Base-by-base conservation (phyloP, 768 basidiomycete species). In the Hypholoma sublateritium region DNA sequence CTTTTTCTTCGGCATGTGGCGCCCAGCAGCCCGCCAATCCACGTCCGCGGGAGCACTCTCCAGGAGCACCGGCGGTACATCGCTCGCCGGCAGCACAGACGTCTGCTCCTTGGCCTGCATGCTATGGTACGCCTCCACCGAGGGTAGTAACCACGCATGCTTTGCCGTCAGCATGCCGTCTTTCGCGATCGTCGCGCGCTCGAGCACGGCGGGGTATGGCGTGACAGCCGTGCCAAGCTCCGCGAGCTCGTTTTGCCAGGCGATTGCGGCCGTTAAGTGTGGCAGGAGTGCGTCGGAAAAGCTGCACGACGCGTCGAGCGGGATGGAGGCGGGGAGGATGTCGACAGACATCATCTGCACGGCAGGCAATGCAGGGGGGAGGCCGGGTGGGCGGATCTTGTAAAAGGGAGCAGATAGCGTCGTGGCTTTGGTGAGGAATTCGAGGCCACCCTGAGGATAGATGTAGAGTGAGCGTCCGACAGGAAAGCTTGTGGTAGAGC, bases 271-370 rank as follows among this genome's bases (percentile, higher is more conserved):
- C 19, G 78, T 74, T 45, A 98, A 69, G 67, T 95, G 95, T 2
- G 88, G 88, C 55, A 80, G 55, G 16, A 95, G 73, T 8, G 76
- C 80, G 2, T 70, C 65, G 8, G 88, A 89, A 70, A 97, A 97
- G 57, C 89, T 85, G 21, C 77, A 65, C 1, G 91, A 92, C 6
- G 94, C 88, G 60, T 96, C 93, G 54, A 84, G 73, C 1, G 94
- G 91, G 22, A 98, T 78, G 55, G 89, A 83, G 0, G 95, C 82
- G 0, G 95, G 95, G 4, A 97, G 81, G 62, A 96, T 97, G 66
- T 98, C 95, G 50, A 95, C 89, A 0, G 91, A 83, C 84, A 95
- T 94, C 62, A 96, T 85, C 53, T 89, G 85, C 37, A 84, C 80
- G n/a, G 75, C 72, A 0, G 84, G 84, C 12, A 85, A 76, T 2